A percentile compares a stretch with the other conserved stretches of the same genome.
Conservation (phyloP, 345 rosid species). For the Streptanthus diversifolius region DNA sequence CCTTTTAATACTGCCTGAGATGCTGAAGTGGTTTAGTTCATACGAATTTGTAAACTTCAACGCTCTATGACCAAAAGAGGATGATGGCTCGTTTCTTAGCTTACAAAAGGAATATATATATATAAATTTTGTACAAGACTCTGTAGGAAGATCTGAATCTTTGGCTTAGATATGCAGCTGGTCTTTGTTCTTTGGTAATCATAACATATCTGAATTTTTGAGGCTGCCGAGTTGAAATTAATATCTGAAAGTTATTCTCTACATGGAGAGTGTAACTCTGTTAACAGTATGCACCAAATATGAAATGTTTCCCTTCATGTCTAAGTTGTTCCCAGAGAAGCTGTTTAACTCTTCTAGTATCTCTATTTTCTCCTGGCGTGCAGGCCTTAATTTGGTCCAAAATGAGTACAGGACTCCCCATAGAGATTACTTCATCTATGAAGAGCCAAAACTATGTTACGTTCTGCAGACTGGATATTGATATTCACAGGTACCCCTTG, state of each 20-base stretch:
- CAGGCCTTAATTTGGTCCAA: constrained; percentile 99
- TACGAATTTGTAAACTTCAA: not conserved
- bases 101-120: not conserved
- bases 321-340: not conserved
- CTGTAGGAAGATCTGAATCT: not conserved
- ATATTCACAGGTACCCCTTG: constrained; percentile 69
- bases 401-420: constrained; percentile 98
- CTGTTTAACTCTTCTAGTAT: constrained; percentile 14
- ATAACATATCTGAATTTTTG: not conserved
- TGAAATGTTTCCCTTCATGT: not conserved
- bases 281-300: not conserved
- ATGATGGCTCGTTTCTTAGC: not conserved
- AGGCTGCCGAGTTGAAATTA: not conserved
- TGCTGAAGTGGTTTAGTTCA: not conserved
- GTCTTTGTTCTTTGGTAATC: not conserved
- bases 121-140: not conserved
- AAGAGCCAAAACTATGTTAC: constrained; percentile 65
- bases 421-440: constrained; percentile 91
- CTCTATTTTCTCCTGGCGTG: constrained; percentile 16
- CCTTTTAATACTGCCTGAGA: not conserved
- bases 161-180: not conserved
- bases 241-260: not conserved
- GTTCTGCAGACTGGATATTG: constrained; percentile 92
- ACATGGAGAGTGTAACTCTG: not conserved
- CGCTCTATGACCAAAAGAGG: constrained; percentile 1